phyloP scores from a whole-genome alignment of 164 flowering plant species.

The Akebia trifoliata region DNA sequence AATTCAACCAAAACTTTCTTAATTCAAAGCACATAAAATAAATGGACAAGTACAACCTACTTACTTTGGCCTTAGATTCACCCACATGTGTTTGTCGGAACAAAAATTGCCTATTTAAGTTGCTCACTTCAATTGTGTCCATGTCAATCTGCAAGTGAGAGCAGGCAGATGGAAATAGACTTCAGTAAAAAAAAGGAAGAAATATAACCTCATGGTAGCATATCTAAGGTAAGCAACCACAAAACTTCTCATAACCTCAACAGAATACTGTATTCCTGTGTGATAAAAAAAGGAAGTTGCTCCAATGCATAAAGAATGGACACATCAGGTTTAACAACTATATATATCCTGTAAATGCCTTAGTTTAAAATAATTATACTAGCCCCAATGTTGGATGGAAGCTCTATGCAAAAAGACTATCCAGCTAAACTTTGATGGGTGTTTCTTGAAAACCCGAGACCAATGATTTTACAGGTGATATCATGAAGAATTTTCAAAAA shows the following conservation, averaged over 20 bases:
- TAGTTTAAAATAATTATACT: too few species aligned
- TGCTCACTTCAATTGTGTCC: conserved; percentile 99
- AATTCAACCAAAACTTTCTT: conserved; percentile 5
- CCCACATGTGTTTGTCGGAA: conserved; percentile 89
- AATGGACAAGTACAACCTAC: conserved; percentile 15
- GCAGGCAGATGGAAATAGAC: not conserved
- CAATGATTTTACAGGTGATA: too few species aligned
- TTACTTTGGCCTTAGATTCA: conserved; percentile 90
- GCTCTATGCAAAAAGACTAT: too few species aligned
- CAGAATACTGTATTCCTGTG: not conserved
- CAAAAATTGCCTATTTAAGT: conserved; percentile 90
- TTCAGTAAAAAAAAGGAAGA: not conserved
- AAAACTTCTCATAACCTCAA: not conserved
- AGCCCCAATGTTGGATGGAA: too few species aligned
- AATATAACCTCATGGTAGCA: not conserved
- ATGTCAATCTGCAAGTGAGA: conserved; percentile 75
- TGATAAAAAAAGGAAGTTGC: not conserved
- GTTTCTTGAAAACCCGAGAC: too few species aligned
- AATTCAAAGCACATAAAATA: not conserved
- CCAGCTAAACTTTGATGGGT: too few species aligned
- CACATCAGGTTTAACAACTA: too few species aligned
- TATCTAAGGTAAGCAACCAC: not conserved
- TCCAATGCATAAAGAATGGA: too few species aligned
- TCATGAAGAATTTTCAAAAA: too few species aligned
- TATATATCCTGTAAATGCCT: too few species aligned